These are phyloP conservation scores for Ajuga chamaepitys DNA, from an alignment of 257 asterid species.

Conservation along the genomic window DNA sequence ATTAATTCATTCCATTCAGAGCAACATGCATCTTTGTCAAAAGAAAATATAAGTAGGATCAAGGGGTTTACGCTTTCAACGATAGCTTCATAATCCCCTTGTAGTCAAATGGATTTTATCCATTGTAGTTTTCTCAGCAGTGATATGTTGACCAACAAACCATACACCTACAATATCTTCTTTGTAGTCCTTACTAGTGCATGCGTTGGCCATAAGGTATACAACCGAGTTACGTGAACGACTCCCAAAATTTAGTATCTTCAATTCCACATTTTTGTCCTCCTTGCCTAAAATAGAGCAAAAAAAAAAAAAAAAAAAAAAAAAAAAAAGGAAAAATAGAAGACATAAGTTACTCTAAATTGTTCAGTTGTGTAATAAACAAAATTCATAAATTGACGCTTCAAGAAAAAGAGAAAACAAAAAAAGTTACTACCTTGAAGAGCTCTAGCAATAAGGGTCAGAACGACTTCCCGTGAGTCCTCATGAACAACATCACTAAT, in stretches of 20 bases:
- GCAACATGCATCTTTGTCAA: slow-evolving; percentile 58
- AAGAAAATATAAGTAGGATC: slow-evolving; percentile 68
- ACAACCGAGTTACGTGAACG: slow-evolving; percentile 19
- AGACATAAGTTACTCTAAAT: not conserved
- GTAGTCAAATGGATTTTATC: slow-evolving; percentile 47
- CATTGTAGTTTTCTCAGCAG: slow-evolving; percentile 43
- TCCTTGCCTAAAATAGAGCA: slow-evolving; percentile 46
- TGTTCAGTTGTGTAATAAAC: not conserved
- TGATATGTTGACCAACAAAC: slow-evolving; percentile 65
- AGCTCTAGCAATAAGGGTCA: slow-evolving; percentile 33
- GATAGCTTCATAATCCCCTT: slow-evolving; percentile 59
- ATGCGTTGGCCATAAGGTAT: slow-evolving; percentile 42
- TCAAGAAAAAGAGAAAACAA: not conserved
- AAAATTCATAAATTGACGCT: too few species aligned
- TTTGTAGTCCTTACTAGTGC: slow-evolving; percentile 58
- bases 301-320: too few species aligned
- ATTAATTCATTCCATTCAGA: slow-evolving; percentile 64
- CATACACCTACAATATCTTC: slow-evolving; percentile 53
- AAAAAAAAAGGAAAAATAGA: too few species aligned
- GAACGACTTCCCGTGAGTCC: slow-evolving; percentile 34
- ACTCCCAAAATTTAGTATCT: slow-evolving; percentile 34
- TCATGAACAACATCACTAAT: slow-evolving; percentile 36
- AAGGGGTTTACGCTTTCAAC: slow-evolving; percentile 46
- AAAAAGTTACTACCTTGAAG: slow-evolving; percentile 44
- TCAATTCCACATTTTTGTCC: slow-evolving; percentile 51